A percentile compares a stretch with the other conserved stretches of the same genome.
Conservation (phyloP, 176 grass and related monocot genomes). For the Chloris gayana region DNA sequence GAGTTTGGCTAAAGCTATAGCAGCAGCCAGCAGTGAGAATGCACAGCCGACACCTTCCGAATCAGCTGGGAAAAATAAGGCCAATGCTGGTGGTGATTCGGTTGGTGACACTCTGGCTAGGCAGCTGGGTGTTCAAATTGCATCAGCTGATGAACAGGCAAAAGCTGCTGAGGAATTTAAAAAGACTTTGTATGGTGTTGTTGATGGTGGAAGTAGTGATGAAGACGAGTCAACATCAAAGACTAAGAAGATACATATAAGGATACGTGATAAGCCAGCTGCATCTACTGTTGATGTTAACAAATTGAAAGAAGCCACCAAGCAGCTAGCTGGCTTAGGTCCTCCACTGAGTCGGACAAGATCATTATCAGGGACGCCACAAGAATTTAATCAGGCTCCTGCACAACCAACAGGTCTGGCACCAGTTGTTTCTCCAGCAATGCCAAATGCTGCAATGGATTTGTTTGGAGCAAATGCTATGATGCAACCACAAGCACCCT, state of each 20-base stretch:
- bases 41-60: conserved; percentile 41
- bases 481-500: conserved; percentile 37
- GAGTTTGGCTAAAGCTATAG: conserved; percentile 84
- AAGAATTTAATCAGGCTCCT: conserved; percentile 53
- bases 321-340: conserved; percentile 73
- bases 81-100: conserved; percentile 49
- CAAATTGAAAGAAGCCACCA: conserved; percentile 96
- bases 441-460: conserved; percentile 49
- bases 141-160: conserved; percentile 83
- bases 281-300: conserved; percentile 77
- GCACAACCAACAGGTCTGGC: conserved; percentile 41
- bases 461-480: conserved; percentile 83
- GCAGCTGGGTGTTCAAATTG: conserved; percentile 67
- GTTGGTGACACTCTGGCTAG: conserved; percentile 74
- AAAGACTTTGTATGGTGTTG: conserved; percentile 84
- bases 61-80: conserved; percentile 49
- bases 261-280: conserved; percentile 86
- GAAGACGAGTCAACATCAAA: conserved; percentile 78
- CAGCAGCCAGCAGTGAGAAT: conserved; percentile 64
- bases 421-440: conserved; percentile 51
- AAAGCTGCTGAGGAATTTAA: conserved; percentile 94
- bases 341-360: conserved; percentile 73
- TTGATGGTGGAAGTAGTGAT: conserved; percentile 94
- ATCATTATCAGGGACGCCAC: conserved; percentile 64
- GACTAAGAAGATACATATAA: conserved; percentile 85